A percentile compares a stretch with the other conserved stretches of the same genome.
Evolutionary conservation across 2,329 filamentous ascomycete genomes (phyloP).

Genomic region (Raffaelea ambrosiae): DNA sequence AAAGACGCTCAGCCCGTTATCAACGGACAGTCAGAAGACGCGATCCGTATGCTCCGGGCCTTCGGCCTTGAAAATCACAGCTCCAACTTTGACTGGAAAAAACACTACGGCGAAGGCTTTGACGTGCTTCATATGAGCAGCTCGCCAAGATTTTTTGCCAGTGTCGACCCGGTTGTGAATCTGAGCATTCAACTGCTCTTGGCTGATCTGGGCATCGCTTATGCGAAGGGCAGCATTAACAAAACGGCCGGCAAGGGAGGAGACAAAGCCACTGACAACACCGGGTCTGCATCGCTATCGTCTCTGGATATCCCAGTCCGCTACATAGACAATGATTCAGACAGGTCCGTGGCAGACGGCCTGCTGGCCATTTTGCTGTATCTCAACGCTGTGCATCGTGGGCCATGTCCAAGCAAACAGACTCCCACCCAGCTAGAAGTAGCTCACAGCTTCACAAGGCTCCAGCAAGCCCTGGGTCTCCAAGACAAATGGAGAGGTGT

Average conservation of each 20-base stretch:
- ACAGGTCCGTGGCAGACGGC: constrained; percentile 38
- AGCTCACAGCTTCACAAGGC: constrained; percentile 28
- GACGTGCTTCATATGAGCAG: constrained; percentile 66
- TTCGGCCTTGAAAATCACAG: constrained; percentile 82
- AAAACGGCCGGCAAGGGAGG: constrained; percentile 7
- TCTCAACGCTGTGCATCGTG: constrained; percentile 45
- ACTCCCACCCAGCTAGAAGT: constrained; percentile 17
- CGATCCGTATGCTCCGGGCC: constrained; percentile 61
- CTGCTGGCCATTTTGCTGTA: constrained; percentile 50
- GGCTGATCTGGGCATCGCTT: constrained; percentile 36
- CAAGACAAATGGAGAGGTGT: constrained; percentile 25
- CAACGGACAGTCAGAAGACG: constrained; percentile 59
- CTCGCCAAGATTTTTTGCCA: constrained; percentile 42
- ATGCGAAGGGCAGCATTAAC: constrained; percentile 35
- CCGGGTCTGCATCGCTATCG: background rate
- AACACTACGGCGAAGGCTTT: constrained; percentile 69
- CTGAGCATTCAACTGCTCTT: constrained; percentile 42
- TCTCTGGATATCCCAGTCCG: constrained; percentile 25
- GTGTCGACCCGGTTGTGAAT: constrained; percentile 38
- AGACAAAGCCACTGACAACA: constrained; percentile 8
- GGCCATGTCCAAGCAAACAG: constrained; percentile 11
- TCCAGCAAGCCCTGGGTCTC: constrained; percentile 32
- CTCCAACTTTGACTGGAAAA: constrained; percentile 64
- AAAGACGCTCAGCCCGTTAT: constrained; percentile 54
- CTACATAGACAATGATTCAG: constrained; percentile 46